Base-by-base conservation (phyloP, 2,329 filamentous ascomycete species). In the Sporothrix luriei region DNA sequence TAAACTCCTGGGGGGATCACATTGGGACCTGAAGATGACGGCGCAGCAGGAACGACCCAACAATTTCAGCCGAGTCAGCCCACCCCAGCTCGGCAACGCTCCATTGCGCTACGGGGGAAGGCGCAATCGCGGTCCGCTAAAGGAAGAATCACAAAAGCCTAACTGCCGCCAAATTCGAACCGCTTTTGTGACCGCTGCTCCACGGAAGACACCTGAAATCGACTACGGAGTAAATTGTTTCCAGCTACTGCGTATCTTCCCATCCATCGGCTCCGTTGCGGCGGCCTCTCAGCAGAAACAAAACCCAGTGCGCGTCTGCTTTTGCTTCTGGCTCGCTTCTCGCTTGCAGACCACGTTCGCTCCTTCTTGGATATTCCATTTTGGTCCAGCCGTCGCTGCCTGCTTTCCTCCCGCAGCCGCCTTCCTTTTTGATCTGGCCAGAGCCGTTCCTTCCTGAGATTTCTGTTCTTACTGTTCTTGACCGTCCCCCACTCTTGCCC, bases 331-430 rank as follows among this genome's bases (percentile, higher is more conserved):
- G 33, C 13, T 70, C 24, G 65, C 57, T 62, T 69, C 16, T 59
- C 68, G 46, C 61, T 57, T 69, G 55, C 24, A 19, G 33, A 38
- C 59, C 69, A 62, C 69, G 38, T 71, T 71, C 33, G 59, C 66
- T 61, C 52, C 57, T 71, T 66, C 69, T 21, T 43, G 49, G 1
- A n/a, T 26, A n/a, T 11, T 46, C 54, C 16, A 11, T 21, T 24
- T 43, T 43, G 1, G 40, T 6, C 46, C 11, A 43, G 26, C 10
- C 51, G 26, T 5, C 51, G 46, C 40, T 40, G 59, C 43, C 16
- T 21, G 48, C 16, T 49, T 29, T 52, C 29, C 9, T 66, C n/a
- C n/a, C 52, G 38, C 62, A 14, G 13, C 16, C 33, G 61, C 19
- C 43, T 43, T 54, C 46, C 49, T 14, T 61, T 46, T 26, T 38